These are phyloP conservation scores for Eurotiales sp. DNA, from an alignment of 2,329 filamentous ascomycete genomes.

Conservation along the genomic window DNA sequence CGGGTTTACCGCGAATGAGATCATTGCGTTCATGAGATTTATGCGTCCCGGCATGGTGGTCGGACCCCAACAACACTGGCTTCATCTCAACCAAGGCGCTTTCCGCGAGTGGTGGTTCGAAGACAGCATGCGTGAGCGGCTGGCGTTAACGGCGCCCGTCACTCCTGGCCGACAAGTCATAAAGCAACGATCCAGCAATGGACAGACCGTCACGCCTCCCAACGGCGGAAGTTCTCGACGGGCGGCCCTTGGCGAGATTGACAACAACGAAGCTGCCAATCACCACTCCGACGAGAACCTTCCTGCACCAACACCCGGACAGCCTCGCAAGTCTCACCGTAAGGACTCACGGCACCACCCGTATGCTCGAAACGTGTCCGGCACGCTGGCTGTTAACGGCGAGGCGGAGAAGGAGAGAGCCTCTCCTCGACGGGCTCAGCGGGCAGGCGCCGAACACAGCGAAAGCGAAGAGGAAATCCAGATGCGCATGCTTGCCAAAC, in stretches of 20 bases:
- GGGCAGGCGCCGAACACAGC: slow-evolving; percentile 53
- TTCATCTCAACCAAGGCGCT: slow-evolving; percentile 91
- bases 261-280: slow-evolving; percentile 64
- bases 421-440: slow-evolving; percentile 48
- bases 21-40: slow-evolving; percentile 98
- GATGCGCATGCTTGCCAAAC: slow-evolving; percentile 68
- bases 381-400: slow-evolving; percentile 35
- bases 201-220: slow-evolving; percentile 76
- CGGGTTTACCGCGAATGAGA: slow-evolving; percentile 94
- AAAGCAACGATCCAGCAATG: slow-evolving; percentile 61
- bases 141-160: slow-evolving; percentile 63
- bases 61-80: slow-evolving; percentile 96
- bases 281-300: slow-evolving; percentile 70
- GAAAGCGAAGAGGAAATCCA: slow-evolving; percentile 83
- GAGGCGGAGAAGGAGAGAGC: slow-evolving; percentile 35
- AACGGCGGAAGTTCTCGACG: slow-evolving; percentile 72
- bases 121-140: slow-evolving; percentile 73
- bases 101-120: slow-evolving; percentile 98
- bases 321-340: slow-evolving; percentile 84
- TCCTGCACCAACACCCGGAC: slow-evolving; percentile 89
- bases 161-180: slow-evolving; percentile 52
- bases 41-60: slow-evolving; percentile 99
- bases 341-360: slow-evolving; percentile 71
- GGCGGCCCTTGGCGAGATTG: slow-evolving; percentile 88
- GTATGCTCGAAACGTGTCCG: slow-evolving; percentile 59